These are phyloP conservation scores for Eimeria brunetti DNA, from an alignment of 169 alveolate species.

Conservation along the genomic window DNA sequence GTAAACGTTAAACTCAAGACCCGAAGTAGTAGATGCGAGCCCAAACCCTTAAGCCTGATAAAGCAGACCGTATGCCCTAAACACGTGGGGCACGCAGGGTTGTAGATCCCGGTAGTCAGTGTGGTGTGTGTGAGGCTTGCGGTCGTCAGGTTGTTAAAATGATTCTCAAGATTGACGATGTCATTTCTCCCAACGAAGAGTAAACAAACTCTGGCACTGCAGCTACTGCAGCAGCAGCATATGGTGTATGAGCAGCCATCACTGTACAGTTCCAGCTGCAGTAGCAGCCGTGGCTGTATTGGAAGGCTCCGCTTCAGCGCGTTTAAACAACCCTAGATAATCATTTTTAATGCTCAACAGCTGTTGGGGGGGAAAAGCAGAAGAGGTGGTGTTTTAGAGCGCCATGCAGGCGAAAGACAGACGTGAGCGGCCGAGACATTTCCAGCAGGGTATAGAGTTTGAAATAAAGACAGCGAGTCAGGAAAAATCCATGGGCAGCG, in stretches of 20 bases:
- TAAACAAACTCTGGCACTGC: neutral
- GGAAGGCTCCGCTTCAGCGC: neutral
- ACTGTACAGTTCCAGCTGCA: slow-evolving; percentile 10
- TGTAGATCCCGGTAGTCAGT: neutral
- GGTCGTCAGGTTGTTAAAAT: slow-evolving; percentile 97
- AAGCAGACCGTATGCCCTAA: neutral
- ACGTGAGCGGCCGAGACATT: no score
- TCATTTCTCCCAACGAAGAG: slow-evolving; percentile 86
- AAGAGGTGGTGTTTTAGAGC: neutral
- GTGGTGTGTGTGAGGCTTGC: neutral
- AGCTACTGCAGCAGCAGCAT: slow-evolving; percentile 30
- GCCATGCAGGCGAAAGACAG: no score
- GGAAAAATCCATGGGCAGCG: neutral
- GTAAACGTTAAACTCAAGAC: slow-evolving; percentile 87
- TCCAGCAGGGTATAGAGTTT: neutral
- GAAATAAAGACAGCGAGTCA: no score
- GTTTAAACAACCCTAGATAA: neutral
- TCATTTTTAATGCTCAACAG: no score
- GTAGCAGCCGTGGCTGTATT: slow-evolving; percentile 32
- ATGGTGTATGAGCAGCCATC: neutral
- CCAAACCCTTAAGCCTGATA: slow-evolving; percentile 8
- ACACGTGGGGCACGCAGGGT: neutral
- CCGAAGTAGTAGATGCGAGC: no score
- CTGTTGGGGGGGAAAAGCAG: neutral
- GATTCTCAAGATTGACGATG: slow-evolving; percentile 99